Evolutionary conservation across 1,139 yeast species (phyloP), one percentile per base, ranked within the genome.

Genomic region (Nakaseomyces nivariensis): DNA sequence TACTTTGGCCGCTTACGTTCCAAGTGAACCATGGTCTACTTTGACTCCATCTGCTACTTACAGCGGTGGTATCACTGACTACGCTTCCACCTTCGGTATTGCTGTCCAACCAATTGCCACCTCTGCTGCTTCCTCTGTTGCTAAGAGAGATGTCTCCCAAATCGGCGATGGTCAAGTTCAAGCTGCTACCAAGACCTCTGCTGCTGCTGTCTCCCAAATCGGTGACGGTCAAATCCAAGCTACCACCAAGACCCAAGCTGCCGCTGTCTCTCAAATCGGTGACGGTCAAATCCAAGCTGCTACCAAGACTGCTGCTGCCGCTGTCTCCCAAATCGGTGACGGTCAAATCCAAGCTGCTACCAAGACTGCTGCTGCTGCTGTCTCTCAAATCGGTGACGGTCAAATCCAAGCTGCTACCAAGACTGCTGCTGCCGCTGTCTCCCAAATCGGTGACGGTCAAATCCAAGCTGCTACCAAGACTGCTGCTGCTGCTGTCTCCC

Each of bases 11-110:
- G 81, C 86, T 62, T 72, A 75, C 66, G 75, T 79, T 68, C 82
- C 88, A 64, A 66, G 85, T 53, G 83, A 79, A 56, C 82, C 90
- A 59, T 81, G 86, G 80, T 72, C 87, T 41, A 79, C 88, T 48
- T 73, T 82, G 67, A 82, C 87, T 43, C 89, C 90, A 58, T 56
- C 71, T 43, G 75, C 74, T 44, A 71, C 81, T 42, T 77, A 78
- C 54, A 56, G 78, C 38, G 83, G 82, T 60, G 86, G 82, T 55
- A 55, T 74, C 50, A 81, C 87, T 45, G 53, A 49, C 43, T 55
- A 55, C 47, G 29, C 49, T n/a, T 40, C 54, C 10, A 45, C 52
- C 31, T 55, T 55, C 48, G 58, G 58, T 49, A 52, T 54, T 37
- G 56, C 56, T 27, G 54, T 54, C 34, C 47, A 49, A 33, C 53